Conservation (phyloP, 768 basidiomycete species). For the Tylopilus sp. region DNA sequence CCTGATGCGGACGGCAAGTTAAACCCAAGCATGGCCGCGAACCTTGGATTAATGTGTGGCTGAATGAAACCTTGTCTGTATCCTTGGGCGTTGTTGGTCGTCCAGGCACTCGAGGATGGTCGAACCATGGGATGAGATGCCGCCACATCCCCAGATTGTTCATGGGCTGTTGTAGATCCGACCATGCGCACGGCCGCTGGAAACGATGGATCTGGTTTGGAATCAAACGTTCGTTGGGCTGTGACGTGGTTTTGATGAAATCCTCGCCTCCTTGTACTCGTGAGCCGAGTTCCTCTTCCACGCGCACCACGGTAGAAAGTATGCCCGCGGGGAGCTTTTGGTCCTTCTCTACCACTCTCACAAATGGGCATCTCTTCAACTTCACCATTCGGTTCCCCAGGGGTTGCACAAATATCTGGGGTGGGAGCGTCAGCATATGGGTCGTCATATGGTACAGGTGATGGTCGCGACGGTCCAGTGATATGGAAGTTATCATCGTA, state of each 20-base stretch:
- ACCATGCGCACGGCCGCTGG: constrained; percentile 48
- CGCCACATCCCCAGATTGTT: constrained; percentile 33
- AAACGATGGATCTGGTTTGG: constrained; percentile 28
- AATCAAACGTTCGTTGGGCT: constrained; percentile 30
- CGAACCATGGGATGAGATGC: constrained; percentile 13
- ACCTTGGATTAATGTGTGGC: constrained; percentile 82
- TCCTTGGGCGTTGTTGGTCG: constrained; percentile 7
- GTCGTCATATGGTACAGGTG: constrained; percentile 75
- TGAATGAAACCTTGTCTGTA: constrained; percentile 45
- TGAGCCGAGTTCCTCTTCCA: constrained; percentile 19
- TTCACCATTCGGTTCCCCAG: background rate
- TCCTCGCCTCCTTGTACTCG: constrained; percentile 21
- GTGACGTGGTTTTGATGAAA: constrained; percentile 9
- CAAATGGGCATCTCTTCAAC: constrained; percentile 24
- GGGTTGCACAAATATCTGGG: constrained; percentile 14
- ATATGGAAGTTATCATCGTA: constrained; percentile 62
- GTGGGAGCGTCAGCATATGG: constrained; percentile 59
- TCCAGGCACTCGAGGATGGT: constrained; percentile 17
- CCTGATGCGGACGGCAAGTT: constrained; percentile 28
- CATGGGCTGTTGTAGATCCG: constrained; percentile 41
- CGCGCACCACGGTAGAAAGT: constrained; percentile 27
- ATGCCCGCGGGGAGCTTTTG: constrained; percentile 14
- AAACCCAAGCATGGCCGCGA: constrained; percentile 63
- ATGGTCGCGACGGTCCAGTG: constrained; percentile 55
- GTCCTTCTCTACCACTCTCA: constrained; percentile 11